Evolutionary conservation across 2,329 filamentous ascomycete species (phyloP).

Genomic region (Nakataea oryzae): DNA sequence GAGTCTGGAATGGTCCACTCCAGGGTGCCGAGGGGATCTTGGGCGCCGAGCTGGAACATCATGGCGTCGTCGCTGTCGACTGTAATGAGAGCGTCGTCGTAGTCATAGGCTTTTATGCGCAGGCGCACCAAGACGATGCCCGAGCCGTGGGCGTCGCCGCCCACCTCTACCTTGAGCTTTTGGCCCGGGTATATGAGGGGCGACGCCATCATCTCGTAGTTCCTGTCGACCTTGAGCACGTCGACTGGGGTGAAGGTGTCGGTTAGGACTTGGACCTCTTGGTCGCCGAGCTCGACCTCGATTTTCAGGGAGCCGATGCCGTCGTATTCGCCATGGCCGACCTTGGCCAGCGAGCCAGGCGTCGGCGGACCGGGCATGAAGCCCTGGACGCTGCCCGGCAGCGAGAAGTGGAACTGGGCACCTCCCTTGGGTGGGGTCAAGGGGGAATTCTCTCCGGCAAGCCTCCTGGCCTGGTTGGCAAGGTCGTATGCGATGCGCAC

Average conservation of each 20-base stretch:
- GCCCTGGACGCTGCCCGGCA: constrained; percentile 24
- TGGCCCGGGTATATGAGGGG: constrained; percentile 19
- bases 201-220: constrained; percentile 15
- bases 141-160: neutral
- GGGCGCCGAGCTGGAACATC: neutral
- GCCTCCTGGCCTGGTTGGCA: constrained; percentile 14
- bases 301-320: constrained; percentile 3
- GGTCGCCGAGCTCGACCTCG: neutral
- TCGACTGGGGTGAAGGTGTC: constrained; percentile 16
- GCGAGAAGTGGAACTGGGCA: constrained; percentile 24
- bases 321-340: constrained; percentile 6
- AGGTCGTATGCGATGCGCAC: constrained; percentile 20
- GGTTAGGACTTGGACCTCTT: constrained; percentile 11
- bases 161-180: constrained; percentile 9
- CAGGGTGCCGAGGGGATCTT: neutral
- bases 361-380: constrained; percentile 11
- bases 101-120: constrained; percentile 9
- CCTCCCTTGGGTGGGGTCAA: constrained; percentile 18
- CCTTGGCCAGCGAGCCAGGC: neutral
- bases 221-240: constrained; percentile 8
- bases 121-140: constrained; percentile 1
- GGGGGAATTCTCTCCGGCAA: constrained; percentile 10
- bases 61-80: constrained; percentile 1
- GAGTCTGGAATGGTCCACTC: constrained; percentile 13
- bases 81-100: constrained; percentile 3